These are phyloP conservation scores for Starmera caribaea DNA, from an alignment of 805 yeast species.

Conservation along the genomic window DNA sequence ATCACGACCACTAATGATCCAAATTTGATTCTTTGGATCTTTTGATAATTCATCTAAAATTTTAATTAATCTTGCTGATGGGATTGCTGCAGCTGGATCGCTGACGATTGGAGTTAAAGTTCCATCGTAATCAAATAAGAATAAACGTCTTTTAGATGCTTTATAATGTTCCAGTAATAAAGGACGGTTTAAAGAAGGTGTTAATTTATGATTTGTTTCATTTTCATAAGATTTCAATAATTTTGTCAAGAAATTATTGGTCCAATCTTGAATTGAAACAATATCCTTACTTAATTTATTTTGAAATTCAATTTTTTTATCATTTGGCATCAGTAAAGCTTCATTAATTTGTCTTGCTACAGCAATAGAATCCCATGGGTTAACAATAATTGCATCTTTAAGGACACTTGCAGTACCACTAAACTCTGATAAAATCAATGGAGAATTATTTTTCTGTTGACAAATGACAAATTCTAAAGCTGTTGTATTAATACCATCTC, in stretches of 20 bases:
- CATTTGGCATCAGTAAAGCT: constrained; percentile 46
- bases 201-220: constrained; percentile 38
- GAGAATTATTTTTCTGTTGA: constrained; percentile 62
- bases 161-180: constrained; percentile 49
- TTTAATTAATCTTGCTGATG: constrained; percentile 59
- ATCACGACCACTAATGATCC: constrained; percentile 96
- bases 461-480: constrained; percentile 87
- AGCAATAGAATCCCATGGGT: constrained; percentile 96
- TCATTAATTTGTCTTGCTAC: constrained; percentile 77
- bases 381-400: constrained; percentile 69
- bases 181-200: constrained; percentile 78
- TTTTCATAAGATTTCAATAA: constrained; percentile 30
- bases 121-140: constrained; percentile 94
- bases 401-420: constrained; percentile 77
- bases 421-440: constrained; percentile 85
- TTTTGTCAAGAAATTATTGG: constrained; percentile 46
- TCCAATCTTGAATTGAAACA: constrained; percentile 75
- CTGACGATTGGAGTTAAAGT: constrained; percentile 93
- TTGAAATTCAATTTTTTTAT: constrained; percentile 37
- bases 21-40: constrained; percentile 78
- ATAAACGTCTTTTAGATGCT: constrained; percentile 57
- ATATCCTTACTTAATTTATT: constrained; percentile 53
- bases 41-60: constrained; percentile 50
- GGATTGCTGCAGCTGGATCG: constrained; percentile 98
- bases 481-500: constrained; percentile 97